phyloP scores from a whole-genome alignment of 768 basidiomycete genomes.

The Arthromyces matolae region DNA sequence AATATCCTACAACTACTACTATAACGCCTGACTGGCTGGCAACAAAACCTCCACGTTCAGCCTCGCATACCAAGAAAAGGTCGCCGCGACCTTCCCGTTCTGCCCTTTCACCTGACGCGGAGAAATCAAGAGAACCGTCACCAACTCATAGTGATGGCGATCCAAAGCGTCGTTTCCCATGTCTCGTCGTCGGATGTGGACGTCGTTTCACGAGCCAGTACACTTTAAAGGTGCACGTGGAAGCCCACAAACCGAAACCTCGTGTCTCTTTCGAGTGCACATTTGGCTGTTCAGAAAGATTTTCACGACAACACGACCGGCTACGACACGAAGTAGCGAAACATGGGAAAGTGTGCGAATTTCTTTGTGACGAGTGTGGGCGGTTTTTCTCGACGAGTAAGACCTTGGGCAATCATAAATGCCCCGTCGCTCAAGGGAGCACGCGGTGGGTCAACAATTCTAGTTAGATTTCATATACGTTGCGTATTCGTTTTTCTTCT shows the following conservation, averaged over 20 bases:
- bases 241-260: conserved; percentile 51
- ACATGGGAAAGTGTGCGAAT: conserved; percentile 55
- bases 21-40: conserved; percentile 22
- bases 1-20: conserved; percentile 27
- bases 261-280: conserved; percentile 47
- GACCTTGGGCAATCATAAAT: conserved; percentile 53
- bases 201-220: conserved; percentile 52
- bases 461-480: not conserved
- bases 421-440: conserved; percentile 46
- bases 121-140: conserved; percentile 29
- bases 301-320: conserved; percentile 55
- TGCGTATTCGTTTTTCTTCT: not conserved
- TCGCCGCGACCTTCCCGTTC: conserved; percentile 12
- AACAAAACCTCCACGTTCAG: conserved; percentile 9
- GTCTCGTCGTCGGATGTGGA: conserved; percentile 42
- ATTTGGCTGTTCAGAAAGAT: conserved; percentile 50
- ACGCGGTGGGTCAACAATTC: conserved; percentile 44
- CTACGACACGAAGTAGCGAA: conserved; percentile 57
- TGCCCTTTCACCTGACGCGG: conserved; percentile 4
- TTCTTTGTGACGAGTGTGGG: conserved; percentile 46
- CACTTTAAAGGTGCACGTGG: conserved; percentile 52
- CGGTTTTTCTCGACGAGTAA: conserved; percentile 52
- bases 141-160: conserved; percentile 32
- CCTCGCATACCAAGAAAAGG: conserved; percentile 10
- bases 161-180: conserved; percentile 43